phyloP scores from a whole-genome alignment of 768 basidiomycete genomes.

The Leccinellum albellum region DNA sequence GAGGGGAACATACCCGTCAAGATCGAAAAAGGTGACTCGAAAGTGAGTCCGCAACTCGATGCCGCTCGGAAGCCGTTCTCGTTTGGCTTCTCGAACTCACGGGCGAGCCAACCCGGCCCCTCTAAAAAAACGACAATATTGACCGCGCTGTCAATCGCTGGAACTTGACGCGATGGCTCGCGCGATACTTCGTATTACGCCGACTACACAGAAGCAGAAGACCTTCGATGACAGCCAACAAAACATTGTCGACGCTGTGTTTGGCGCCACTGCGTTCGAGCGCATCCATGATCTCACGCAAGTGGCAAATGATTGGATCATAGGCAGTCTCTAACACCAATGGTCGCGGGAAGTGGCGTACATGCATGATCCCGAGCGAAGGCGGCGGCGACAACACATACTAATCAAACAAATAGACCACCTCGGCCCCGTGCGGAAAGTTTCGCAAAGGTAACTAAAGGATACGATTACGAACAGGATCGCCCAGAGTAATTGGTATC shows the following conservation, averaged over 20 bases:
- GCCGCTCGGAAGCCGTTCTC: neutral
- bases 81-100: neutral
- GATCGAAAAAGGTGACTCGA: neutral
- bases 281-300: neutral
- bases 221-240: neutral
- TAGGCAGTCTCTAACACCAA: neutral
- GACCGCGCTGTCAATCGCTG: no score
- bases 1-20: neutral
- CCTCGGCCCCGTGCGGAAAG: neutral
- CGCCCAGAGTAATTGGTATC: neutral
- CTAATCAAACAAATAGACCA: neutral
- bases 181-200: no score
- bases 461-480: neutral
- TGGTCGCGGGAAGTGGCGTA: neutral
- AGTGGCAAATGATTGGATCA: neutral
- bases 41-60: neutral
- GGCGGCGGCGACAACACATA: no score
- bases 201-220: no score
- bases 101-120: neutral
- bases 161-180: neutral
- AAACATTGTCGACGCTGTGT: neutral
- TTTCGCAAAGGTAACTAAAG: neutral
- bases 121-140: neutral
- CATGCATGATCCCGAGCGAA: neutral
- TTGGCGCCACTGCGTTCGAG: neutral